Evolutionary conservation across 2,329 filamentous ascomycete species (phyloP), one percentile per base, ranked within the genome.

Genomic region (Microcyclosporella mali): DNA sequence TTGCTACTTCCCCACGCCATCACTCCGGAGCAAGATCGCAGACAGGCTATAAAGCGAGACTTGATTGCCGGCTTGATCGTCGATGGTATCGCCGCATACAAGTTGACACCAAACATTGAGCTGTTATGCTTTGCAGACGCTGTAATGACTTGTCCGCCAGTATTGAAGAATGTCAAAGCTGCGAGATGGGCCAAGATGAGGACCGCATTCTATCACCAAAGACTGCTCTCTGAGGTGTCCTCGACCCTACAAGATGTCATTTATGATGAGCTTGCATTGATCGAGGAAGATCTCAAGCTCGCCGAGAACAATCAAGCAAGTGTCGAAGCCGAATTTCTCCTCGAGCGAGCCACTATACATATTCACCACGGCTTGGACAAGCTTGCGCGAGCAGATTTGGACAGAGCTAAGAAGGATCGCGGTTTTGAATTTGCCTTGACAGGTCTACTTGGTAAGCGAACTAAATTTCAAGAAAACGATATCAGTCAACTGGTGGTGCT

Each of bases 401-500:
- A 81, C 17, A 69, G 77, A 43, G 89, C 89, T 0, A 77, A 81
- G 0, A 67, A 69, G 33, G 67, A 78, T 28, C 82, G 81, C n/a
- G 76, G 78, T 0, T 86, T 98, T 45, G 73, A 79, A 14, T 97
- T 94, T 64, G 84, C 82, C 0, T 64, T 98, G 42, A 94, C 88
- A 0, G 92, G 92, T 29, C 79, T 86, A 16, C 66, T 98, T 52
- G 92, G 92, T 12, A 97, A 88, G 67, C 73, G 84, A 47, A 94
- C 87, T 1, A 84, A 78, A 53, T 94, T 81, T 44, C 87, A 94
- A 63, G 75, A 88, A 58, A 84, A 80, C 47, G 84, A 82, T 56
- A 81, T 81, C 48, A 95, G 88, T 56, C 92, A 98, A 64, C 73
- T 98, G 19, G 85, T 98, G 1, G 87, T 98, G 2, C 70, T 97